These are phyloP conservation scores for Pugionium cornutum DNA, from an alignment of 345 rosid species.

Conservation along the genomic window DNA sequence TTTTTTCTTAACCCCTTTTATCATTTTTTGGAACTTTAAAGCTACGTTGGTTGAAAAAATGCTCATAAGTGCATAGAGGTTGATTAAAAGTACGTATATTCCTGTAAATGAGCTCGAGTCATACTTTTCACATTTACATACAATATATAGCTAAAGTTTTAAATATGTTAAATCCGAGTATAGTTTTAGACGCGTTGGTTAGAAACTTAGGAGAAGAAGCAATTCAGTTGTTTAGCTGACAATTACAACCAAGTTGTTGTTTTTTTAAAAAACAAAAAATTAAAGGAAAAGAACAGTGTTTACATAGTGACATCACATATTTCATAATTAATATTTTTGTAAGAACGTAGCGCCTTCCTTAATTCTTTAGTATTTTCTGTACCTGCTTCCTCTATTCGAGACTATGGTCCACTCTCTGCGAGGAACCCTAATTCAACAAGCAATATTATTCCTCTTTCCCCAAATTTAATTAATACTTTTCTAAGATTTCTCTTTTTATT, in stretches of 20 bases:
- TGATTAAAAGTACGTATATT: constrained; percentile 10
- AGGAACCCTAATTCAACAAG: constrained; percentile 44
- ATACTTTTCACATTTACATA: constrained; percentile 4
- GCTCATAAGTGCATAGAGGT: constrained; percentile 1
- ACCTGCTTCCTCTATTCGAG: constrained; percentile 41
- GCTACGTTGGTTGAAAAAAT: background rate
- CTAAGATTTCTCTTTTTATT: background rate
- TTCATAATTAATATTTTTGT: constrained; percentile 34
- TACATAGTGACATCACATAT: constrained; percentile 36
- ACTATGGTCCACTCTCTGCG: constrained; percentile 40
- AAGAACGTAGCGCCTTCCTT: constrained; percentile 37
- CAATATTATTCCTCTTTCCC: constrained; percentile 14
- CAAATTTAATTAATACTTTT: constrained; percentile 2
- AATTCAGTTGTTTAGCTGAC: constrained; percentile 49
- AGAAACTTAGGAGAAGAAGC: constrained; percentile 71
- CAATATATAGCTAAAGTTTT: constrained; percentile 17
- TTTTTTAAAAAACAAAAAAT: background rate
- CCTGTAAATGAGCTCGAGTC: constrained; percentile 20
- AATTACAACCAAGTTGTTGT: constrained; percentile 31
- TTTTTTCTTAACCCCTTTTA: background rate
- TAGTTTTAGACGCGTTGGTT: constrained; percentile 65
- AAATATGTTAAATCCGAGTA: constrained; percentile 49
- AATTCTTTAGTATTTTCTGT: constrained; percentile 32
- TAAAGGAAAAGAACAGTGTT: constrained; percentile 29
- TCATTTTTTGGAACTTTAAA: constrained; percentile 7